Base-by-base conservation (phyloP, 257 asterid genomes). In the Solanum sejunctum region DNA sequence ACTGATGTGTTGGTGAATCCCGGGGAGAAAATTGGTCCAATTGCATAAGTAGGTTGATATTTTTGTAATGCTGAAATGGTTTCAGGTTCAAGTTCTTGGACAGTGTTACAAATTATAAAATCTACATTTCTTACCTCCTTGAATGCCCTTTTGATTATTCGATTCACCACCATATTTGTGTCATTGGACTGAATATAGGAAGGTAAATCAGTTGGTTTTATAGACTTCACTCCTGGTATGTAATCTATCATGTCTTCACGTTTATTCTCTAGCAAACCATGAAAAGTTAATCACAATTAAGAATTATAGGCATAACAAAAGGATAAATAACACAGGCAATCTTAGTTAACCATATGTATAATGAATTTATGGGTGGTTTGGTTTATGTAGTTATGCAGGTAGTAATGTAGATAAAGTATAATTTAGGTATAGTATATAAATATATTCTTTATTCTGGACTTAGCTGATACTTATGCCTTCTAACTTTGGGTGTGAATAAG, bases 201-300 rank as follows among this genome's bases (percentile, higher is more conserved):
- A 88, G 88, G 87, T 26, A 94, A 86, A 60, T 94, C 95, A 3
- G 89, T 92, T 9, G 93, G 93, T 51, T 94, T 86, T 47, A 94
- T 90, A 3, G 92, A 80, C 41, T 90, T 80, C 5, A 93, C 98
- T n/a, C 97, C 98, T 1, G 97, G 97, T 41, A 94, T 89, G 89
- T 94, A 94, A 56, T 93, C 89, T 57, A 93, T 92, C 16, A 32
- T 79, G 84, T 93, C 97, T 86, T 60, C 70, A 1, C 95, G 90
- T 16, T 89, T 90, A 13, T 66, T 66, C 12, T 2, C 95, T 92
- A 88, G 56, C 58, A 83, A 75, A 45, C 5, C 57, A 11, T 26
- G 5, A 86, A 72, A 72, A 72, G 5, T 41, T 6, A 1, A 20
- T 71, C 18, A 11, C 36, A 10, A 71, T 28, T 32, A 21, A 61